A percentile compares a stretch with the other conserved stretches of the same genome.
Evolutionary conservation across 768 basidiomycete species (phyloP).

Genomic region (Pleurotus eryngii): DNA sequence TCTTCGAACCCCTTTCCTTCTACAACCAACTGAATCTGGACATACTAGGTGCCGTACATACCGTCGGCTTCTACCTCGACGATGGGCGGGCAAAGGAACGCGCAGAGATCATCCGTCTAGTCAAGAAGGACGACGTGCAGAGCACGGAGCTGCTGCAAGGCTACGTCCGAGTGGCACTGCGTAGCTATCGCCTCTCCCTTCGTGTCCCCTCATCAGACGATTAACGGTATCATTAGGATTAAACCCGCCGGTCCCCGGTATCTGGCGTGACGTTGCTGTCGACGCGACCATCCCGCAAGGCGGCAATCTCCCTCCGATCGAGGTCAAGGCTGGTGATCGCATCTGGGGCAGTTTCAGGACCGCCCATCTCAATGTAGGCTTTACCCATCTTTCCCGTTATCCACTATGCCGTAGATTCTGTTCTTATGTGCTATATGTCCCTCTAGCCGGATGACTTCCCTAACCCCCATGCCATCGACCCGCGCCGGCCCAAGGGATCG

Average conservation of each 20-base stretch:
- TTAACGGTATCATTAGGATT: constrained; percentile 16
- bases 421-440: neutral
- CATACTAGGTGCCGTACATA: constrained; percentile 34
- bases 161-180: constrained; percentile 51
- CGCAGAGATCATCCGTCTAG: constrained; percentile 34
- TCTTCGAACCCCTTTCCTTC: no score
- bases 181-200: constrained; percentile 25
- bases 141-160: constrained; percentile 37
- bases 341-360: constrained; percentile 39
- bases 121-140: constrained; percentile 25
- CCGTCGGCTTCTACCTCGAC: constrained; percentile 55
- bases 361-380: constrained; percentile 38
- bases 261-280: constrained; percentile 35
- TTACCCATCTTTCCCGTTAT: no score
- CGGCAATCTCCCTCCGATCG: constrained; percentile 26
- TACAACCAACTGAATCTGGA: no score
- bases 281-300: constrained; percentile 34
- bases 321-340: constrained; percentile 37
- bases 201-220: no score
- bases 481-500: constrained; percentile 26
- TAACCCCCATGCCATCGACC: constrained; percentile 35
- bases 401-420: no score
- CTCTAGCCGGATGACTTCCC: constrained; percentile 39
- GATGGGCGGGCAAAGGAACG: constrained; percentile 35
- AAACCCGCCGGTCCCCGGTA: constrained; percentile 37